These are phyloP conservation scores for Gynostemma pentaphyllum DNA, from an alignment of 306 rosid species.

Conservation along the genomic window DNA sequence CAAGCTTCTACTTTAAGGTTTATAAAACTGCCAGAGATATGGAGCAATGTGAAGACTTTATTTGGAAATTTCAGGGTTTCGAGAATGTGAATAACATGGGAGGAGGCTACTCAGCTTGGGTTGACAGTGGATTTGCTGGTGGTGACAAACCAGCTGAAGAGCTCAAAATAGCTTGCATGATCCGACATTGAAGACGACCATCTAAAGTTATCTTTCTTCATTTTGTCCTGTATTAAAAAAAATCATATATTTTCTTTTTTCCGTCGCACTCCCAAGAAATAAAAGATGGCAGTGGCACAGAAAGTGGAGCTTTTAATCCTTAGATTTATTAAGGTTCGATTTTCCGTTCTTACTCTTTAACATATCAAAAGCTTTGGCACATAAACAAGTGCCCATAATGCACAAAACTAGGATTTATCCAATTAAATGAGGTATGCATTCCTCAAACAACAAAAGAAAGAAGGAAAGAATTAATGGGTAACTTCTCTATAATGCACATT, in stretches of 20 bases:
- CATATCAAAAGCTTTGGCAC: no score
- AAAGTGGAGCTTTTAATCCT: background rate
- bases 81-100: slow-evolving; percentile 43
- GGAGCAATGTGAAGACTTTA: background rate
- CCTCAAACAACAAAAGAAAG: background rate
- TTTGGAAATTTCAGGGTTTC: slow-evolving; percentile 30
- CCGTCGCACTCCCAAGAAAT: background rate
- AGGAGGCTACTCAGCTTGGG: slow-evolving; percentile 69
- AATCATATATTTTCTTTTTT: background rate
- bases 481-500: background rate
- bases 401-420: background rate
- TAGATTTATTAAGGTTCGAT: background rate
- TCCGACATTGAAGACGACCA: slow-evolving; percentile 9
- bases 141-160: slow-evolving; percentile 29
- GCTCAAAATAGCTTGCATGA: slow-evolving; percentile 29
- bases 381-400: background rate
- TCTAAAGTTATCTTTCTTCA: background rate
- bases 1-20: background rate
- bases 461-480: background rate
- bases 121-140: slow-evolving; percentile 58
- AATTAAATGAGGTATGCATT: background rate
- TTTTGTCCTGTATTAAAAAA: background rate
- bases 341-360: no score
- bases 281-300: background rate
- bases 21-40: background rate